These are phyloP conservation scores for Mucor circinelloides DNA, from an alignment of 371 early-diverging fungal genomes.

Conservation along the genomic window DNA sequence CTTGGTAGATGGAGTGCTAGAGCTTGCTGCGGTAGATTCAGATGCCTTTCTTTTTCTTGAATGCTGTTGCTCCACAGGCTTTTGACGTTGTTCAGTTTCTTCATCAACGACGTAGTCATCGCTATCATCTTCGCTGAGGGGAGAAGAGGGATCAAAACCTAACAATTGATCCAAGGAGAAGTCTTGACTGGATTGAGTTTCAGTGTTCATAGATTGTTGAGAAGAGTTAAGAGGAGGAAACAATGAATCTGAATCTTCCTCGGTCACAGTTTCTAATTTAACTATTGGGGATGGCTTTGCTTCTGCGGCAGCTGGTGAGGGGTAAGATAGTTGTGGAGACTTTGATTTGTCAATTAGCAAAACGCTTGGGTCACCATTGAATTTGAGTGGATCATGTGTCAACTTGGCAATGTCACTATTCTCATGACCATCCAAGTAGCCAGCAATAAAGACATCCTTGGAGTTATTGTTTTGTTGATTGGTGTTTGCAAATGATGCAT, in stretches of 20 bases:
- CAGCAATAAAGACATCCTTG: slow-evolving; percentile 13
- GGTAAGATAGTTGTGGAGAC: neutral
- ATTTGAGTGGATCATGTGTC: slow-evolving; percentile 13
- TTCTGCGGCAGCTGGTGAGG: neutral
- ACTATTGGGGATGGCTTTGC: slow-evolving; percentile 10
- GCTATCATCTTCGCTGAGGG: slow-evolving; percentile 4
- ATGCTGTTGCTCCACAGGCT: neutral
- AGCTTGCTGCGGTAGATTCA: neutral
- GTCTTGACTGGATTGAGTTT: neutral
- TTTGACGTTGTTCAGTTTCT: neutral
- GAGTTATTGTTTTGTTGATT: neutral
- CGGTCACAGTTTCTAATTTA: slow-evolving; percentile 4
- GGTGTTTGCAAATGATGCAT: neutral
- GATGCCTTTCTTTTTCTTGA: slow-evolving; percentile 5
- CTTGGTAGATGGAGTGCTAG: neutral
- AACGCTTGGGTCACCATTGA: slow-evolving; percentile 26
- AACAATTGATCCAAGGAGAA: neutral
- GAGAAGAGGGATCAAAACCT: slow-evolving; percentile 11
- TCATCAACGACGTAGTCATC: slow-evolving; percentile 1
- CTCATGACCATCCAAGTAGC: slow-evolving; percentile 10
- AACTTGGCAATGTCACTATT: neutral
- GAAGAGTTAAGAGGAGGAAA: slow-evolving; percentile 17
- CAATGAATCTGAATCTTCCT: slow-evolving; percentile 9
- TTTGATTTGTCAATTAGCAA: slow-evolving; percentile 31
- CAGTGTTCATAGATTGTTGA: neutral